These are phyloP conservation scores for Ceriops zippeliana DNA, from an alignment of 345 rosid species.

Conservation along the genomic window DNA sequence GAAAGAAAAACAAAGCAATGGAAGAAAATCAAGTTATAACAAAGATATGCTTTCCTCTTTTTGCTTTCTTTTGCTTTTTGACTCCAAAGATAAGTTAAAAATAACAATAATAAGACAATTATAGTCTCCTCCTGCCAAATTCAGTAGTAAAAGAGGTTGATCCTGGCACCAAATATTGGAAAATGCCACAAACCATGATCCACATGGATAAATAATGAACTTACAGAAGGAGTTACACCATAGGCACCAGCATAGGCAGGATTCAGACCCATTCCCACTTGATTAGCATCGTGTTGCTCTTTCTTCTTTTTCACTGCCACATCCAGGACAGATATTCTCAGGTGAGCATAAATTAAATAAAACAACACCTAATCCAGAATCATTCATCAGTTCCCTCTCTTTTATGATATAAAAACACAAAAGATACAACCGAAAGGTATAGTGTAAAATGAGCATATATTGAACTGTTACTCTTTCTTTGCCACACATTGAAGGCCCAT, in stretches of 20 bases:
- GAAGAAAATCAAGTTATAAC: neutral
- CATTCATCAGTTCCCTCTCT: too few relatives aligned
- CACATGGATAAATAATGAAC: slow-evolving; percentile 15
- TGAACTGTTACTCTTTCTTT: too few relatives aligned
- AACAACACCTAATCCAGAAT: too few relatives aligned
- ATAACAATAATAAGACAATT: too few relatives aligned
- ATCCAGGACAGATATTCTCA: slow-evolving; percentile 8
- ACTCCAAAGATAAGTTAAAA: too few relatives aligned
- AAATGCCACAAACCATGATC: neutral
- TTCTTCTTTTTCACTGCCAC: slow-evolving; percentile 71
- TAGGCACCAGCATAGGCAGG: slow-evolving; percentile 70
- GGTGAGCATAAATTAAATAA: neutral
- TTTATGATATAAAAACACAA: too few relatives aligned
- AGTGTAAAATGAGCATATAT: too few relatives aligned
- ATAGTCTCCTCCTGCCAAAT: too few relatives aligned
- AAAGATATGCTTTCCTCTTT: too few relatives aligned
- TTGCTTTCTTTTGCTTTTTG: too few relatives aligned
- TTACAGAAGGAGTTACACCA: slow-evolving; percentile 84
- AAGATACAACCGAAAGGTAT: too few relatives aligned
- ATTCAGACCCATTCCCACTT: slow-evolving; percentile 46
- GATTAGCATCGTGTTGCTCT: slow-evolving; percentile 82
- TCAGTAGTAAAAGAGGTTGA: neutral
- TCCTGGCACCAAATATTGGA: slow-evolving; percentile 3
- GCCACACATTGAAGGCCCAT: too few relatives aligned
- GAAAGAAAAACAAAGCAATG: neutral